Evolutionary conservation across 352 stramenopile species (phyloP).

Genomic region (Phytophthora constricta): DNA sequence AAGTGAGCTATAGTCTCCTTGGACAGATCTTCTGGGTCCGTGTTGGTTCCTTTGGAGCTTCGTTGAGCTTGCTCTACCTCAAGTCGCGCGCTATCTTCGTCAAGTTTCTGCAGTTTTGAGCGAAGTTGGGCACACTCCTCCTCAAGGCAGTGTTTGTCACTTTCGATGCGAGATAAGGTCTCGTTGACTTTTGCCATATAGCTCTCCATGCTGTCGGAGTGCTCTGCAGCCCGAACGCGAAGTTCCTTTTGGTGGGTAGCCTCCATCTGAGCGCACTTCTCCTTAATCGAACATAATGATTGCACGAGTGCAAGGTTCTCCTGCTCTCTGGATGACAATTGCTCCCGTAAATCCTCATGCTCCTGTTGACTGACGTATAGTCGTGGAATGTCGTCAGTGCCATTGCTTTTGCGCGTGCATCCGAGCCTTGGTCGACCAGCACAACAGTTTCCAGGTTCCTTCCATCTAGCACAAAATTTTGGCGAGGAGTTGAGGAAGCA

Average conservation of each 20-base stretch:
- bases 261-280: conserved; percentile 40
- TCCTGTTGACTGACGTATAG: background rate
- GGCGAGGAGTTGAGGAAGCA: background rate
- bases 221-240: conserved; percentile 29
- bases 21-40: conserved; percentile 1
- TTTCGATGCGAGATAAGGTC: conserved; percentile 40
- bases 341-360: conserved; percentile 22
- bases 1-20: conserved; percentile 2
- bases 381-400: background rate
- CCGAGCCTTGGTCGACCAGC: background rate
- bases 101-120: conserved; percentile 27
- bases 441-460: background rate
- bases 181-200: conserved; percentile 44
- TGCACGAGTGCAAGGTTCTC: conserved; percentile 56
- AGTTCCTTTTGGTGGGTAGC: conserved; percentile 23
- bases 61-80: conserved; percentile 13
- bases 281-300: conserved; percentile 48
- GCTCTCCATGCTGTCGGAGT: conserved; percentile 32
- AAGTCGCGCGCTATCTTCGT: conserved; percentile 13
- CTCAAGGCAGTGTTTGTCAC: conserved; percentile 26
- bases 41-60: conserved; percentile 26
- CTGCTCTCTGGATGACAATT: conserved; percentile 42
- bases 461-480: background rate
- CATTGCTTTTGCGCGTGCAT: background rate
- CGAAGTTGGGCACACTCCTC: conserved; percentile 31